Percentiles rank a stretch among this genome's conserved stretches.
Evolutionary conservation across 805 yeast species (phyloP).

Genomic region (Maudiozyma saulgeensis): DNA sequence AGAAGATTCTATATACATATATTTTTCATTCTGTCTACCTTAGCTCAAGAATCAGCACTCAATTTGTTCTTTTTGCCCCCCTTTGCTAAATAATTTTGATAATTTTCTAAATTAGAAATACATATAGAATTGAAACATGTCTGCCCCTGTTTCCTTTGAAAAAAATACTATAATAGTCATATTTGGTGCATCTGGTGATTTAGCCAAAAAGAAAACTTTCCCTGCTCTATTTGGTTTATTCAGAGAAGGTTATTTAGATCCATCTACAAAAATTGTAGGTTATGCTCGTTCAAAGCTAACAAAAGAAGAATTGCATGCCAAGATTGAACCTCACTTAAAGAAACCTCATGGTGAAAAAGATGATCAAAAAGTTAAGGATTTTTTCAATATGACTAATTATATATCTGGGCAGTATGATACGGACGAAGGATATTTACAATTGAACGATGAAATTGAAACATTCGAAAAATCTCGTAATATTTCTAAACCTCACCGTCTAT

Average conservation of each 20-base stretch:
- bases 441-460: constrained; percentile 45
- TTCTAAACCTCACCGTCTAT: constrained; percentile 61
- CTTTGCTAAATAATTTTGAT: no score
- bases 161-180: constrained; percentile 66
- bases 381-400: constrained; percentile 58
- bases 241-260: constrained; percentile 69
- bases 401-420: constrained; percentile 72
- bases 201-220: constrained; percentile 90
- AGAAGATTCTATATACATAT: no score
- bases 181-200: constrained; percentile 91
- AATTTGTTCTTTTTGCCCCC: no score
- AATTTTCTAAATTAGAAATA: no score
- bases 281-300: constrained; percentile 79
- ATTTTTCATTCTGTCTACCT: no score
- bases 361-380: constrained; percentile 43
- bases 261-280: constrained; percentile 67
- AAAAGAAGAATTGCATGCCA: constrained; percentile 53
- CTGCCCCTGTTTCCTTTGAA: constrained; percentile 36
- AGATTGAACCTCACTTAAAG: constrained; percentile 56
- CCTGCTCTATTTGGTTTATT: constrained; percentile 72
- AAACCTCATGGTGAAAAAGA: constrained; percentile 37
- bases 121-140: neutral
- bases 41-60: no score
- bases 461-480: constrained; percentile 46
- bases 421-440: constrained; percentile 57